Base-by-base conservation (phyloP, 495 filamentous ascomycete genomes). In the Annulohypoxylon bovei region DNA sequence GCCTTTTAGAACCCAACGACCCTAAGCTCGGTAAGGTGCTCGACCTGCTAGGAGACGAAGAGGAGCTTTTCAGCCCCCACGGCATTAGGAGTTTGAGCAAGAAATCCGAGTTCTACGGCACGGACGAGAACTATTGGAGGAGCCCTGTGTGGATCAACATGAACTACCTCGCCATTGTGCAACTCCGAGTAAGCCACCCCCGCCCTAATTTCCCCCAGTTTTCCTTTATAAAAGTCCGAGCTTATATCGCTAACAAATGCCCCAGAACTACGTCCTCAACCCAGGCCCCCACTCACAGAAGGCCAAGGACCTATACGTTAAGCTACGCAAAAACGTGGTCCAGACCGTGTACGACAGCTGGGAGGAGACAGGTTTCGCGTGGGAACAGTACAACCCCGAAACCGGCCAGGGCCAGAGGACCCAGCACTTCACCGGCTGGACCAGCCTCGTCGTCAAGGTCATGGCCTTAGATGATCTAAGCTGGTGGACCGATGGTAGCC, bases 391-490 rank as follows among this genome's bases (percentile, higher is more conserved):
- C 80, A 94, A 97, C 78, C 92, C 95, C 0, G 93, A 97, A 67
- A 97, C 91, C 3, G 95, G 95, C 50, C 86, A 87, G 60, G 95
- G 95, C 32, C 96, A 98, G 83, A 87, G 95, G 53, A 98, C 94
- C 22, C 94, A 97, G 81, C 95, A 98, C 83, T 99, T 99, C 77
- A 96, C 95, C 14, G 95, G 95, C 59, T 99, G 95, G 95, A 99
- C 96, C 52, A 96, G 92, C 78, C 82, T 98, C 78, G 95, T 98
- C 69, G 94, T 98, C 39, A 98, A 97, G 84, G 92, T 99, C 74
- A 97, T 98, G 95, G 86, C 86, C 40, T 94, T 99, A 93, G 79
- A 82, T 22, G 78, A 83, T 23, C 50, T 84, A 33, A 68, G 42
- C 42, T 62, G 33, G 59, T 50, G 32, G 56, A 52, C 56, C 9